Evolutionary conservation across 148 eudicot genomes (phyloP).

Genomic region (Rhododendron vialii): DNA sequence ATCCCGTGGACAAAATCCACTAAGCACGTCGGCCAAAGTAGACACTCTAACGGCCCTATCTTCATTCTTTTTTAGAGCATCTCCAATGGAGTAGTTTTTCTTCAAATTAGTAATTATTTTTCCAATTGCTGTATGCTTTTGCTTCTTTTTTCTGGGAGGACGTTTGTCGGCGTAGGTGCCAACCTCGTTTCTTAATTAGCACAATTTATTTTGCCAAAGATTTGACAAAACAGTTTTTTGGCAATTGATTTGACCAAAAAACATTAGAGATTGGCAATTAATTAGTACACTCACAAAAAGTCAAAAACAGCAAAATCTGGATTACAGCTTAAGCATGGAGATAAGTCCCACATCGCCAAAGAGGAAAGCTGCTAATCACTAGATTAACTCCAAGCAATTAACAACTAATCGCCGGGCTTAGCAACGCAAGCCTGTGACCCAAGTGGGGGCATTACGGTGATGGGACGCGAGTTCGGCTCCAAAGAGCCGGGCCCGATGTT

Average conservation of each 20-base stretch:
- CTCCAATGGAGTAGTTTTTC: too few species aligned
- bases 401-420: not conserved
- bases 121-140: too few species aligned
- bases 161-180: too few species aligned
- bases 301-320: not conserved
- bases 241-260: not conserved
- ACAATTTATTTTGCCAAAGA: too few species aligned
- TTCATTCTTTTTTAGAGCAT: not conserved
- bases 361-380: not conserved
- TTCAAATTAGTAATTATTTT: too few species aligned
- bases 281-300: not conserved
- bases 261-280: not conserved
- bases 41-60: not conserved
- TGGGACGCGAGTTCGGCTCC: not conserved
- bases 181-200: too few species aligned
- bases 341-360: not conserved
- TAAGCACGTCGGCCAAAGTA: too few species aligned
- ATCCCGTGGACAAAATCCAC: too few species aligned
- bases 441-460: not conserved
- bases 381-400: not conserved
- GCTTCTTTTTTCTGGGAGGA: too few species aligned
- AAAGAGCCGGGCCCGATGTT: not conserved
- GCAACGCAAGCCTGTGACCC: not conserved
- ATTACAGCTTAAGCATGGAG: not conserved
- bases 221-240: not conserved